A percentile compares a stretch with the other conserved stretches of the same genome.
Evolutionary conservation across 2,329 filamentous ascomycete species (phyloP).

Genomic region (Phialophora tarda): DNA sequence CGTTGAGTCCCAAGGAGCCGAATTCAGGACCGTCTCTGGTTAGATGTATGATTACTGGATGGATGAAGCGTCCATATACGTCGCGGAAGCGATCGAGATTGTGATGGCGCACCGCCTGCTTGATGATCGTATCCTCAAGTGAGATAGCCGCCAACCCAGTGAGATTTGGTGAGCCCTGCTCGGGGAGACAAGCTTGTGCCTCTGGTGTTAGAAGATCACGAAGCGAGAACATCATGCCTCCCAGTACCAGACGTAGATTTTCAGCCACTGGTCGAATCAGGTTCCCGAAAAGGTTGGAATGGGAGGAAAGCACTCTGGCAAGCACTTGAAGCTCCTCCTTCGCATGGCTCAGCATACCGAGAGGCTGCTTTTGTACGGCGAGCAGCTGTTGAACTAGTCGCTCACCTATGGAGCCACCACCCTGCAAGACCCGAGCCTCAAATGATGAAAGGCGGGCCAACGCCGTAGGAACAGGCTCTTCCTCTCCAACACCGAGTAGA

Average conservation of each 20-base stretch:
- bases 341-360: constrained; percentile 33
- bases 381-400: constrained; percentile 19
- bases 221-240: constrained; percentile 27
- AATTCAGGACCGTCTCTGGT: not conserved
- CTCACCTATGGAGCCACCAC: constrained; percentile 14
- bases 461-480: constrained; percentile 13
- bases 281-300: constrained; percentile 15
- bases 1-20: not conserved
- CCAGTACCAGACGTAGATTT: constrained; percentile 20
- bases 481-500: constrained; percentile 7
- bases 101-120: not conserved
- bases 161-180: constrained; percentile 2
- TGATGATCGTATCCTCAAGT: constrained; percentile 14
- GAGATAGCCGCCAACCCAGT: constrained; percentile 13
- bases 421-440: constrained; percentile 8
- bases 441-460: constrained; percentile 27
- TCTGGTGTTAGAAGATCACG: constrained; percentile 23
- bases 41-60: constrained; percentile 20
- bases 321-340: constrained; percentile 34
- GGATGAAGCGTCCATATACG: constrained; percentile 21
- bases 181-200: constrained; percentile 19
- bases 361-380: constrained; percentile 27
- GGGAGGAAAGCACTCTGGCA: constrained; percentile 18
- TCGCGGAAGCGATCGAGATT: constrained; percentile 17
- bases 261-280: constrained; percentile 4